Conservation (phyloP, 2,329 filamentous ascomycete species). For the Monilinia aucupariae region DNA sequence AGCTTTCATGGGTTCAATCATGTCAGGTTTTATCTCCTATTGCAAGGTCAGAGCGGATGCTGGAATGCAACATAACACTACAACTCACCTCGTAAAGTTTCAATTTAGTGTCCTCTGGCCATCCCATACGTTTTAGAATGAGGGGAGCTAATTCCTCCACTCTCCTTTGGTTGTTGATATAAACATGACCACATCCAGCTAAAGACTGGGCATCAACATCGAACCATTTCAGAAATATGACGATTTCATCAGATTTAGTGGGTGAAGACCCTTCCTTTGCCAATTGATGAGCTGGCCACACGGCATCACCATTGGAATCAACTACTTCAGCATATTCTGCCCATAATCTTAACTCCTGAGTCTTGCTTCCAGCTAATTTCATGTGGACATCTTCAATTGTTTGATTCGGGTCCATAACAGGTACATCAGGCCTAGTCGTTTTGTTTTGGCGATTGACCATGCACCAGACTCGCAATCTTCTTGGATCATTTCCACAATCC, state of each 20-base stretch:
- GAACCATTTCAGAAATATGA: constrained; percentile 91
- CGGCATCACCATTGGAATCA: constrained; percentile 59
- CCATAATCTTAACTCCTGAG: constrained; percentile 71
- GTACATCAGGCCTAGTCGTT: constrained; percentile 84
- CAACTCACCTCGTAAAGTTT: constrained; percentile 67
- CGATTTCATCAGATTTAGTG: constrained; percentile 56
- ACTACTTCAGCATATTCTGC: constrained; percentile 70
- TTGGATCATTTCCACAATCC: constrained; percentile 62
- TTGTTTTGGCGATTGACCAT: constrained; percentile 99
- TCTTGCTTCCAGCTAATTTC: constrained; percentile 63
- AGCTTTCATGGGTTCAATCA: constrained; percentile 91
- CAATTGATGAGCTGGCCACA: constrained; percentile 63
- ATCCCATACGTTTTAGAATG: constrained; percentile 79
- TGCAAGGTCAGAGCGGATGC: constrained; percentile 23
- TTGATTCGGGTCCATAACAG: constrained; percentile 70
- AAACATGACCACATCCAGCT: constrained; percentile 73
- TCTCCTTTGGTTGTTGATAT: constrained; percentile 81
- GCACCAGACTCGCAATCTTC: constrained; percentile 77
- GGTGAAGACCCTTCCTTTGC: constrained; percentile 52
- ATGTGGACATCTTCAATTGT: constrained; percentile 70
- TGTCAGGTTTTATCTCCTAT: constrained; percentile 89
- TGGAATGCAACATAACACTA: neutral
- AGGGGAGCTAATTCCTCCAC: constrained; percentile 75
- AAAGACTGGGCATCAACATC: constrained; percentile 71
- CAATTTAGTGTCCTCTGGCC: constrained; percentile 68